These are phyloP conservation scores for Knoxdaviesia proteae DNA, from an alignment of 2,329 filamentous ascomycete species.

Conservation along the genomic window DNA sequence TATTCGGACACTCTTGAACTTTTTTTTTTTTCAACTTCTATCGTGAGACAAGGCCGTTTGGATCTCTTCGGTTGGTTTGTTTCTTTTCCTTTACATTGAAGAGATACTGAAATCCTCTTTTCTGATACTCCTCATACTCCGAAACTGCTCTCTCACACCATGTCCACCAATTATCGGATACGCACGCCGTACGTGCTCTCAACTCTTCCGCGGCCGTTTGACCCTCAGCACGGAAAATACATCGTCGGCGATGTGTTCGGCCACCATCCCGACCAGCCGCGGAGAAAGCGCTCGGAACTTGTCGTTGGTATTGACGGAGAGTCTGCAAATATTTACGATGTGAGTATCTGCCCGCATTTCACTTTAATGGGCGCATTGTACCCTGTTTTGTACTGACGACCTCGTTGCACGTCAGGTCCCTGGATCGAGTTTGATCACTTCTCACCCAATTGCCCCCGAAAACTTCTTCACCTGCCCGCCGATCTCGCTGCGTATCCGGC, in stretches of 20 bases:
- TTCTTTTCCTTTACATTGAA: not conserved
- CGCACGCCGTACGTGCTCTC: slow-evolving; percentile 44
- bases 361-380: not conserved
- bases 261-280: slow-evolving; percentile 33
- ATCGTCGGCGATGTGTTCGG: slow-evolving; percentile 40
- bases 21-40: too few relatives aligned
- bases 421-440: slow-evolving; percentile 39
- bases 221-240: slow-evolving; percentile 23
- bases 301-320: slow-evolving; percentile 45
- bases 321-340: slow-evolving; percentile 44
- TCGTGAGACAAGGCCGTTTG: too few relatives aligned
- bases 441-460: slow-evolving; percentile 45
- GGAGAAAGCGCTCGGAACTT: slow-evolving; percentile 41
- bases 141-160: slow-evolving; percentile 9
- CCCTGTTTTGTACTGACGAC: not conserved
- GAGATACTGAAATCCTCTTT: not conserved
- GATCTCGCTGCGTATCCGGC: slow-evolving; percentile 33
- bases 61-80: not conserved
- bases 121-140: slow-evolving; percentile 1
- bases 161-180: slow-evolving; percentile 39
- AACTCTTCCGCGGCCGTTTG: slow-evolving; percentile 35
- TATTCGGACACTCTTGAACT: too few relatives aligned
- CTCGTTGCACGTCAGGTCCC: slow-evolving; percentile 25
- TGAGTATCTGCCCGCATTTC: slow-evolving; percentile 13
- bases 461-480: slow-evolving; percentile 41